These are phyloP conservation scores for Yarrowia keelungensis DNA, from an alignment of 805 yeast genomes.

Conservation along the genomic window DNA sequence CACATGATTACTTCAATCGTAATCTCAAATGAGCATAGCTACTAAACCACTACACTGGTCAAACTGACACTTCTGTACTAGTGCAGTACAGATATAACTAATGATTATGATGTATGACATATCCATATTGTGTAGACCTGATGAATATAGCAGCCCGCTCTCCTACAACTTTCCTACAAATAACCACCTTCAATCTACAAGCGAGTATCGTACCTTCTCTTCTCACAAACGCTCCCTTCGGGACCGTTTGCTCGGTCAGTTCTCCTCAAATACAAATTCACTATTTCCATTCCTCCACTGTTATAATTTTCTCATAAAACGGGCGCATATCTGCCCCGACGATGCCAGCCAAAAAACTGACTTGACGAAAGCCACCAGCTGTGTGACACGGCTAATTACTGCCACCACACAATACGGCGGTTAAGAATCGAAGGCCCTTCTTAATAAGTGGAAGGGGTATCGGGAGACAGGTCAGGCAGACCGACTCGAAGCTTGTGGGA, in stretches of 20 bases:
- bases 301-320: slow-evolving; percentile 5
- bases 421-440: neutral
- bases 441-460: slow-evolving; percentile 36
- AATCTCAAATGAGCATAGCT: no score
- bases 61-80: slow-evolving; percentile 12
- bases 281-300: slow-evolving; percentile 29
- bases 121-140: no score
- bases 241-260: neutral
- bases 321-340: neutral
- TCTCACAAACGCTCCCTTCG: no score
- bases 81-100: slow-evolving; percentile 17
- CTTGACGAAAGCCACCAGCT: neutral
- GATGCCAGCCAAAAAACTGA: neutral
- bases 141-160: no score
- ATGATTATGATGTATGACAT: slow-evolving; percentile 1
- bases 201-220: no score
- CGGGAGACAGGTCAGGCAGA: slow-evolving; percentile 43
- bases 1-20: neutral
- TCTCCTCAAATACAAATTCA: slow-evolving; percentile 13
- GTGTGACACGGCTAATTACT: no score
- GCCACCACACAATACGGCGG: no score
- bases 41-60: no score
- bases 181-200: no score
- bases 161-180: no score
- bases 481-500: slow-evolving; percentile 50